Evolutionary conservation across 2,329 filamentous ascomycete genomes (phyloP), one percentile per base, ranked within the genome.

Genomic region (Rutstroemia sp.): DNA sequence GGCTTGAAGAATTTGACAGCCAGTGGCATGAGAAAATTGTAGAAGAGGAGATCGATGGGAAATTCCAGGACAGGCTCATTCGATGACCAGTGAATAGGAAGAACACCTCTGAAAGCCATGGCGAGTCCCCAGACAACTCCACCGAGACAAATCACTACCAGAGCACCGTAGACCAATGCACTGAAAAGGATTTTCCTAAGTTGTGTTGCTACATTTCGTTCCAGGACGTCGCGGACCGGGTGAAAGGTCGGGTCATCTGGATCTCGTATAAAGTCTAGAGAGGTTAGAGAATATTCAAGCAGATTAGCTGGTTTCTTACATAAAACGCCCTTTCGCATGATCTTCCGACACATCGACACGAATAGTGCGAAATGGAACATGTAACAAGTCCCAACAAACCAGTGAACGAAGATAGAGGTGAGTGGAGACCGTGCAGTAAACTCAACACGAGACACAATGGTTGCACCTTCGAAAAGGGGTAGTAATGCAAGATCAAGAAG

Each of bases 341-440:
- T 96, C 75, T 96, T 96, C 61, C 94, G 86, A 72, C 94, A 99
- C 92, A 99, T 97, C 56, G 92, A 95, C 18, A 99, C 94, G 69
- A 99, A 99, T 3, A 99, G 80, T 5, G 94, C 94, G 70, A 99
- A 99, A 70, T 99, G 94, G 74, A 99, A 99, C 95, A 99, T 99
- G 72, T 99, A 99, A 61, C 92, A 95, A 3, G 94, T 99, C 49
- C 94, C 94, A 56, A 96, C 87, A 68, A 99, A 99, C 94, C 94
- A 99, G 71, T 99, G 94, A 52, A 97, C 88, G 70, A 99, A 99
- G 14, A 95, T 83, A 14, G 92, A 96, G 0, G 91, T 96, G 63
- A 92, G 80, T 0, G 94, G 94, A 59, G 87, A 90, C 59, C 83
- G 79, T 54, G 82, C 75, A 2, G 90, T 90, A 67, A 96, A 99